phyloP scores from a whole-genome alignment of 768 basidiomycete genomes.

The Sarcomyxa edulis region DNA sequence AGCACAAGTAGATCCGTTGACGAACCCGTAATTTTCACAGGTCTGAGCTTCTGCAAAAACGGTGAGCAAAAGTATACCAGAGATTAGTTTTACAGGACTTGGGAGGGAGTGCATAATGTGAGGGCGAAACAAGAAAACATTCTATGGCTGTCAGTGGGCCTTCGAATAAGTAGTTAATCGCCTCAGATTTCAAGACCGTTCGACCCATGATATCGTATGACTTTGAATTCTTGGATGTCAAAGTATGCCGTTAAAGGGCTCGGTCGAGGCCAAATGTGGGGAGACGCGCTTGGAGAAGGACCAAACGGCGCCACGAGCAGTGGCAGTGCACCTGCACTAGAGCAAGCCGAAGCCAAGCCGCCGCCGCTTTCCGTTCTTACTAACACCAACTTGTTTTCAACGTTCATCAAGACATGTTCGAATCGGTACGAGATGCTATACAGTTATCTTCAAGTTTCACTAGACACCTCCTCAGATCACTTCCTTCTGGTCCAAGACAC shows the following conservation, averaged over 20 bases:
- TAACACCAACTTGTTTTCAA: background rate
- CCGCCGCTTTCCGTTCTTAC: background rate
- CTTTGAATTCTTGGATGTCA: slow-evolving; percentile 2
- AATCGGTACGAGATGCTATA: slow-evolving; percentile 23
- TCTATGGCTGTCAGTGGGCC: no score
- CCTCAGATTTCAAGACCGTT: no score
- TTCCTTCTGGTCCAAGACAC: slow-evolving; percentile 49
- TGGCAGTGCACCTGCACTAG: no score
- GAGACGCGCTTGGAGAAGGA: background rate
- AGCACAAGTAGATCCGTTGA: slow-evolving; percentile 52
- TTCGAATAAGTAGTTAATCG: no score
- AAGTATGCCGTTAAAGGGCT: background rate
- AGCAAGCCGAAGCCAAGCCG: no score
- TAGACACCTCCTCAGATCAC: slow-evolving; percentile 29
- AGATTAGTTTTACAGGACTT: no score
- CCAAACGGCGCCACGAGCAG: no score
- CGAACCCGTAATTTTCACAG: slow-evolving; percentile 68
- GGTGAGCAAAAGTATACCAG: slow-evolving; percentile 15
- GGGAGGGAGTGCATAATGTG: no score
- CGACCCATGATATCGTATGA: no score
- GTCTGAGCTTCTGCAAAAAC: slow-evolving; percentile 27
- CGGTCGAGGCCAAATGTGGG: background rate
- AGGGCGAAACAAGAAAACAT: no score
- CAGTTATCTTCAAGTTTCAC: background rate
- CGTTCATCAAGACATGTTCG: slow-evolving; percentile 29